Percentiles rank a stretch among this genome's conserved stretches.
Conservation (phyloP, 2,329 filamentous ascomycete genomes). For the Botrytis fragariae region DNA sequence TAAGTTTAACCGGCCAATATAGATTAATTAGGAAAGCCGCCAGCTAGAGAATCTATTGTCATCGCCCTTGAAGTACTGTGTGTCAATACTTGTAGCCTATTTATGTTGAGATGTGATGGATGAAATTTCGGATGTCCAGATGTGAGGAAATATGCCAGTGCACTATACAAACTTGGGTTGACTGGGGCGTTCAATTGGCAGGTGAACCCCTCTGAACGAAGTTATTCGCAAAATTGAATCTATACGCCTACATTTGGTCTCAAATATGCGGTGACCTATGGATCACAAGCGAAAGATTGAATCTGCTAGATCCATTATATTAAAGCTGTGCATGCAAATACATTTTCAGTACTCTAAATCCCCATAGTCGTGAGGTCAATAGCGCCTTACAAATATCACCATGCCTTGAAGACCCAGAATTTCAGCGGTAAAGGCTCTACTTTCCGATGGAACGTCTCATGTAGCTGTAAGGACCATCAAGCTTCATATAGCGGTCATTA, state of each 20-base stretch:
- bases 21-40: neutral
- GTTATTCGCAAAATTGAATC: neutral
- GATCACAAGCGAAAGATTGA: neutral
- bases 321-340: neutral
- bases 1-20: no score
- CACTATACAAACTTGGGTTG: no score
- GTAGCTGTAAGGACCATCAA: neutral
- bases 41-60: no score
- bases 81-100: no score
- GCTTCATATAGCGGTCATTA: neutral
- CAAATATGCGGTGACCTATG: neutral
- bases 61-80: no score
- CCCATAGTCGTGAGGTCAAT: neutral
- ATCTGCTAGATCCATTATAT: neutral
- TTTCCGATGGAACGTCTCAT: neutral
- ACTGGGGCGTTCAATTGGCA: neutral
- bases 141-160: no score
- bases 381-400: neutral
- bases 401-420: neutral
- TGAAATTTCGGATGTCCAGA: no score
- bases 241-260: neutral
- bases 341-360: neutral
- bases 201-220: neutral
- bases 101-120: no score
- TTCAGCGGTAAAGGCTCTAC: neutral